phyloP scores from a whole-genome alignment of 352 stramenopile species.

The Phytophthora sp. region DNA sequence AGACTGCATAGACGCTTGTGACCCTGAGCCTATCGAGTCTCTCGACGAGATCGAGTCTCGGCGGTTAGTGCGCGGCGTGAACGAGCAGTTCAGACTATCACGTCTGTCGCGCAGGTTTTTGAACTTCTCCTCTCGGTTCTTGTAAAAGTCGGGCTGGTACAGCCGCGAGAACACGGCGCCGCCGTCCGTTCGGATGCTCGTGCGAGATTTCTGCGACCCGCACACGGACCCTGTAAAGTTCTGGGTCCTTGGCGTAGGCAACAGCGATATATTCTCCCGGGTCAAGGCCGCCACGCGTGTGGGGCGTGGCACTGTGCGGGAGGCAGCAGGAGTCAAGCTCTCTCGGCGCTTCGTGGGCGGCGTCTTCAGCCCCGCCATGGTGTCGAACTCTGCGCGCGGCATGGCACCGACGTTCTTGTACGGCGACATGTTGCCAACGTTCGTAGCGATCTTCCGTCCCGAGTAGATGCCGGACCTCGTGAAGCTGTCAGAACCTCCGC shows the following conservation, averaged over 20 bases:
- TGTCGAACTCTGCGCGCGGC: slow-evolving; percentile 21
- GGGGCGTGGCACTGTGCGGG: slow-evolving; percentile 35
- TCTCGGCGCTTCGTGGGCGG: slow-evolving; percentile 35
- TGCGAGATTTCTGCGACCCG: slow-evolving; percentile 76
- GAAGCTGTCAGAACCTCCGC: slow-evolving; percentile 29
- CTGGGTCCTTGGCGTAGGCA: slow-evolving; percentile 54
- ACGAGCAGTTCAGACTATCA: slow-evolving; percentile 65
- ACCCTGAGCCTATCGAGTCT: slow-evolving; percentile 66
- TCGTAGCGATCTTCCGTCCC: slow-evolving; percentile 29
- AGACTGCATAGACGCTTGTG: slow-evolving; percentile 66
- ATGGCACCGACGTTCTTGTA: slow-evolving; percentile 33
- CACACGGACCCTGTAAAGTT: slow-evolving; percentile 64
- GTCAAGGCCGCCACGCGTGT: slow-evolving; percentile 74
- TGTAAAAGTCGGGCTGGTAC: slow-evolving; percentile 87
- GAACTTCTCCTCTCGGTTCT: slow-evolving; percentile 77
- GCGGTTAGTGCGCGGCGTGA: slow-evolving; percentile 64
- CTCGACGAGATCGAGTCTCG: slow-evolving; percentile 63
- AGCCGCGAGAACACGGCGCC: slow-evolving; percentile 82
- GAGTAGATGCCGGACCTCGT: slow-evolving; percentile 33
- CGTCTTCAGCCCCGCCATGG: slow-evolving; percentile 35
- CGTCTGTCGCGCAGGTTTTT: slow-evolving; percentile 68
- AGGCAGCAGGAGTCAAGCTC: slow-evolving; percentile 14
- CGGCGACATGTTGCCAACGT: slow-evolving; percentile 33
- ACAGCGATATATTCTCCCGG: slow-evolving; percentile 78
- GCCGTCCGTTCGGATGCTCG: slow-evolving; percentile 77